A percentile compares a stretch with the other conserved stretches of the same genome.
Conservation (phyloP, 257 asterid genomes). For the Thymus quinquecostatus region DNA sequence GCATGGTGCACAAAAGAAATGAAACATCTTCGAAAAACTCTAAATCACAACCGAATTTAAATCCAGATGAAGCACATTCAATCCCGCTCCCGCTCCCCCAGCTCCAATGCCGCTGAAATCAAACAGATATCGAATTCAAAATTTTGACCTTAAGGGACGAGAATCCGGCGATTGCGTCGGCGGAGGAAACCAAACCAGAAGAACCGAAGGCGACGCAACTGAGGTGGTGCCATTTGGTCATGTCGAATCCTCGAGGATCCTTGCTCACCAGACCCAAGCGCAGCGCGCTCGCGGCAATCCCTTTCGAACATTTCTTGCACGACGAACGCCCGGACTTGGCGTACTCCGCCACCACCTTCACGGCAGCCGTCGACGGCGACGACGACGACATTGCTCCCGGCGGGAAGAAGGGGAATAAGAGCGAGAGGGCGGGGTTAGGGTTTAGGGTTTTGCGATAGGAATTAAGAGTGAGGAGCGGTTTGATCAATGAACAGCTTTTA, state of each 20-base stretch:
- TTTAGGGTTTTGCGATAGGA: slow-evolving; percentile 22
- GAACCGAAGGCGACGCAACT: slow-evolving; percentile 57
- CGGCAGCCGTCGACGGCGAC: slow-evolving; percentile 26
- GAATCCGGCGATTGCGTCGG: slow-evolving; percentile 68
- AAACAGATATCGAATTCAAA: neutral
- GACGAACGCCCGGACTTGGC: slow-evolving; percentile 89
- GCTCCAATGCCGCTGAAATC: neutral
- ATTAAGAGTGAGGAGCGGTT: slow-evolving; percentile 7
- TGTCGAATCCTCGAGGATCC: slow-evolving; percentile 81
- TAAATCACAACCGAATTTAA: slow-evolving; percentile 4
- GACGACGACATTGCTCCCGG: slow-evolving; percentile 50
- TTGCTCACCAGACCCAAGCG: slow-evolving; percentile 74
- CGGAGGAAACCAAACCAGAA: slow-evolving; percentile 46
- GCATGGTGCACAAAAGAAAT: slow-evolving; percentile 19
- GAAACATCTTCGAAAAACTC: neutral
- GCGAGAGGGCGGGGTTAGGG: slow-evolving; percentile 5
- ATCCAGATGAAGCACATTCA: neutral
- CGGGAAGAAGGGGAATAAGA: neutral
- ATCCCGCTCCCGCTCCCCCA: neutral
- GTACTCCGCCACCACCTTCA: slow-evolving; percentile 67
- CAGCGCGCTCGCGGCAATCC: slow-evolving; percentile 59
- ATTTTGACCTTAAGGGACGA: slow-evolving; percentile 71
- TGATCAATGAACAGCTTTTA: neutral
- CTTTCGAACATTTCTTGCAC: slow-evolving; percentile 82
- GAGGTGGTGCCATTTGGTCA: slow-evolving; percentile 93